phyloP scores from a whole-genome alignment of 345 rosid species.

The Pseudoturritis turrita region DNA sequence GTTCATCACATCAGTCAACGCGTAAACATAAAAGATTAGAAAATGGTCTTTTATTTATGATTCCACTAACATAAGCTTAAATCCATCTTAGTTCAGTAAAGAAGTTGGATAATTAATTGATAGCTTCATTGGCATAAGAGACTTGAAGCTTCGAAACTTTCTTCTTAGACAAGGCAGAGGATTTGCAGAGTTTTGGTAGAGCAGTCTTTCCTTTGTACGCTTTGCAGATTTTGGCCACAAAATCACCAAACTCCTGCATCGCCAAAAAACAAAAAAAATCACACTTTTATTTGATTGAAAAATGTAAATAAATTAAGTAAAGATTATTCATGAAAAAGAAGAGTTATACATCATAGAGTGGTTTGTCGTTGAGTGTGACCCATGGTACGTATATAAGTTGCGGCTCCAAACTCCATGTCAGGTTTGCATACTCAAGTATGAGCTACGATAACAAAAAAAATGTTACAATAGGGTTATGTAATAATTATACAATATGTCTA shows the following conservation, averaged over 20 bases:
- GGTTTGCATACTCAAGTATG: conserved; percentile 18
- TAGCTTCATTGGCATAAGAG: conserved; percentile 8
- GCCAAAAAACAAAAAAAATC: no score
- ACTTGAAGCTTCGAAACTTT: conserved; percentile 4
- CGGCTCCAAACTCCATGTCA: conserved; percentile 17
- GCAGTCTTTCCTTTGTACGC: conserved; percentile 15
- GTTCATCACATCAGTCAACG: no score
- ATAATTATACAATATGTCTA: no score
- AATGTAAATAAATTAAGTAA: not conserved
- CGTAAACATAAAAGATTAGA: no score
- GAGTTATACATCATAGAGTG: not conserved
- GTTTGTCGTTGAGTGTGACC: conserved; percentile 24
- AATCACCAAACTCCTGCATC: not conserved
- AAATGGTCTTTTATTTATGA: not conserved
- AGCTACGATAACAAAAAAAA: conserved; percentile 6
- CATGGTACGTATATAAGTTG: conserved; percentile 20
- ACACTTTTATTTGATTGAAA: not conserved
- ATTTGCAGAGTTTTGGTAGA: conserved; percentile 6
- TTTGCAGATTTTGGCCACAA: conserved; percentile 8
- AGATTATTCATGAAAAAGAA: not conserved
- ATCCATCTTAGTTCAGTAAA: not conserved
- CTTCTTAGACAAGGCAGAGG: not conserved
- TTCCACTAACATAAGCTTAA: not conserved
- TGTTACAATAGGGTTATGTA: not conserved
- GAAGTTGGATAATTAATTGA: not conserved